Evolutionary conservation across 768 basidiomycete genomes (phyloP), one percentile per base, ranked within the genome.

Genomic region (Mycena filopes): DNA sequence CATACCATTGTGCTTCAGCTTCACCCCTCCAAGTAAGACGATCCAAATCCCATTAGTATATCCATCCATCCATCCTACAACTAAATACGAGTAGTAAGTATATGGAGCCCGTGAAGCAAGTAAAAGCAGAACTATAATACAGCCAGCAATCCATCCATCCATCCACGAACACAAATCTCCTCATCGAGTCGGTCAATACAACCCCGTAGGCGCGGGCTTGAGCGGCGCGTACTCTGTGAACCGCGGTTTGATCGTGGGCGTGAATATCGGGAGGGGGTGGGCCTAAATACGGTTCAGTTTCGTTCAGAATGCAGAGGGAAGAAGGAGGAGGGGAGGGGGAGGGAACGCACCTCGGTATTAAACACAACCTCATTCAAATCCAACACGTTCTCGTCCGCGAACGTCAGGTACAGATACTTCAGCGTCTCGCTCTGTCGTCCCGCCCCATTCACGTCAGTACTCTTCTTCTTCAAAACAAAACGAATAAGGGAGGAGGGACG

Each of bases 401-500:
- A 99, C 4, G 97, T 80, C 68, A 97, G 76, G 75, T 90, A 98
- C 13, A 99, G 82, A 76, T 98, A 98, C 76, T 98, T 96, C 59
- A 96, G 78, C 7, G 94, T 96, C 77, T 95, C 94, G 70, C 92
- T 91, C 94, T 94, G 73, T 33, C 12, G 31, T 6, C 10, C 15
- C 12, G 31, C 5, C 10, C 15, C 25, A 21, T 1, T 1, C 8
- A 5, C 26, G 11, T 23, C 23, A 16, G 7, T 16, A 38, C 26
- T 10, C 15, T 13, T 2, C 15, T 4, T 40, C 11, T 20, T 28
- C 5, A 28, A 49, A 29, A 26, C 3, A 23, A 28, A 15, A 10
- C 25, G 26, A 28, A 15, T n/a, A 36, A 3, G 36, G 15, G 36
- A 11, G 36, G 15, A 66, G 31, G 11, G 15, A 77, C 89, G 49